Percentiles rank a stretch among this genome's conserved stretches.
Evolutionary conservation across 192 early-diverging fungal species (phyloP).

Genomic region (Gamsiella multidivaricata): DNA sequence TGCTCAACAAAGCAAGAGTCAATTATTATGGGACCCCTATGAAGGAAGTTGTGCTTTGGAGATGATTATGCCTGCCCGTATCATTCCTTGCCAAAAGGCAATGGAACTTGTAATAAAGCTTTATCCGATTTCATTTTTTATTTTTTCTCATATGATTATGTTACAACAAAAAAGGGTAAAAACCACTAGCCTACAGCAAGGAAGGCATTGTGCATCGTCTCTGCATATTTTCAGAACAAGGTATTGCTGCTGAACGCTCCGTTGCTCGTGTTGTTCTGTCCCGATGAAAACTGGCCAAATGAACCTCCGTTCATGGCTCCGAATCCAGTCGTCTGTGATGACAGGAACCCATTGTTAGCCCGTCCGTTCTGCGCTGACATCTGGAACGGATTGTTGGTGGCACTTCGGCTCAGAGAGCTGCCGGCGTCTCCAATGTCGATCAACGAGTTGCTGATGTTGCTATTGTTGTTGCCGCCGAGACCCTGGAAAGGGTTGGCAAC

Average conservation of each 20-base stretch:
- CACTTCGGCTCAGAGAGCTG: constrained; percentile 18
- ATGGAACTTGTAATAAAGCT: neutral
- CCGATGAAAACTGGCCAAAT: constrained; percentile 15
- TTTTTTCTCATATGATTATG: neutral
- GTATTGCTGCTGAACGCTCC: constrained; percentile 40
- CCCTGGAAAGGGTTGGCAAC: constrained; percentile 49
- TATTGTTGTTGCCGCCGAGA: constrained; percentile 11
- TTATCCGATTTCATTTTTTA: constrained; percentile 1
- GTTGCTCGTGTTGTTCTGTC: constrained; percentile 13
- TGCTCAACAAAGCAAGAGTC: too few species aligned
- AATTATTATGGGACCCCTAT: too few species aligned
- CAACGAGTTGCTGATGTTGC: constrained; percentile 31
- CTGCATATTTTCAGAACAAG: constrained; percentile 20
- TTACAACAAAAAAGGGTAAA: constrained; percentile 3
- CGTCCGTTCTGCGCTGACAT: neutral
- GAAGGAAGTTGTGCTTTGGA: too few species aligned
- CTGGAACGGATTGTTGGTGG: constrained; percentile 47
- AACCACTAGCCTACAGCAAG: too few species aligned
- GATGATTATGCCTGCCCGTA: too few species aligned
- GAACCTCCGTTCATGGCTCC: constrained; percentile 16
- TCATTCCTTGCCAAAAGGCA: too few species aligned
- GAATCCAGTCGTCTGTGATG: constrained; percentile 40
- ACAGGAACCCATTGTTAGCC: constrained; percentile 17
- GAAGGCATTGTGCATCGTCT: too few species aligned
- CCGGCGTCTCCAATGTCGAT: constrained; percentile 32